These are phyloP conservation scores for Apocynum venetum DNA, from an alignment of 257 asterid genomes.

Conservation along the genomic window DNA sequence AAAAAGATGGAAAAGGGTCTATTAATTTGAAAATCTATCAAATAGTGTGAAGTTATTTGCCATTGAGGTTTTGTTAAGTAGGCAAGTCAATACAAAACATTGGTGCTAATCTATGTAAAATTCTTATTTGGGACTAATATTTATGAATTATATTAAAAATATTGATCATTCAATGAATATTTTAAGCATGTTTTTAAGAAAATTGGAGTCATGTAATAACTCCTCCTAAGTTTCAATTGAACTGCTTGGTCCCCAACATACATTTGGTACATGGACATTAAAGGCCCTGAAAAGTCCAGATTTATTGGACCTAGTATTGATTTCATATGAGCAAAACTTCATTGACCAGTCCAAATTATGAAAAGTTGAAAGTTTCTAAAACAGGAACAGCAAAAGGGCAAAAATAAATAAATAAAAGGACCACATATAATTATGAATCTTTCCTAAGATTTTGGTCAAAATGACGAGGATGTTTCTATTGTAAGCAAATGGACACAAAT, in stretches of 20 bases:
- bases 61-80: no score
- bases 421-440: not conserved
- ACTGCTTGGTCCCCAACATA: not conserved
- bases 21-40: no score
- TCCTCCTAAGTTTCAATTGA: no score
- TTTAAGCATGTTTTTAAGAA: no score
- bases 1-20: no score
- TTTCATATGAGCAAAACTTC: not conserved
- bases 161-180: no score
- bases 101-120: no score
- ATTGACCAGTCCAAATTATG: not conserved
- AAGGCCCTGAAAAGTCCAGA: not conserved
- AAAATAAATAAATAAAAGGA: not conserved
- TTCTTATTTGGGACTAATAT: no score
- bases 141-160: no score
- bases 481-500: slow-evolving; percentile 28
- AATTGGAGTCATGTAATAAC: no score
- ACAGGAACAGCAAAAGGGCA: not conserved
- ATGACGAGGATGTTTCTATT: slow-evolving; percentile 26
- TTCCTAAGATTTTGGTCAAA: not conserved
- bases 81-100: no score
- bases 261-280: not conserved
- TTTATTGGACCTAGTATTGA: slow-evolving; percentile 3
- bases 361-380: not conserved
- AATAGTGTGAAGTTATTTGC: no score